Base-by-base conservation (phyloP, 2,329 filamentous ascomycete genomes). In the Apiospora malaysiana region DNA sequence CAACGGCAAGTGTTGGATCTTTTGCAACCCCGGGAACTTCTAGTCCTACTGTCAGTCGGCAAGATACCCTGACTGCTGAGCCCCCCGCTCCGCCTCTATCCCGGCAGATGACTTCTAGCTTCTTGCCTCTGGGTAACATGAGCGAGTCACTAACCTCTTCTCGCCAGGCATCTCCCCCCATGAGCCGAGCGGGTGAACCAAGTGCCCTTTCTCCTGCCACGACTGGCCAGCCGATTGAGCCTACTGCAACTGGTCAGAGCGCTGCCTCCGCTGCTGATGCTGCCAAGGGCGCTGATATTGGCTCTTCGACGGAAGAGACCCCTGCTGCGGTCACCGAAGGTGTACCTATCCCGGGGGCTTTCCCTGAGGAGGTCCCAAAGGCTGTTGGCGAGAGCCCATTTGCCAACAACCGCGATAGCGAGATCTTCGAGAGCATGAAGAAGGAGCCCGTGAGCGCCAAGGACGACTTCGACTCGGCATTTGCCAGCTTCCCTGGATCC, bases 391-490 rank as follows among this genome's bases (percentile, higher is more conserved):
- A 75, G n/a, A 74, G 75, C 25, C 74, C 76, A 47, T 78, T 78
- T 71, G 76, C 73, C 56, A 72, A 72, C 70, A 78, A 76, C 74
- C 74, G 76, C 70, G 77, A 78, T 73, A 81, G 76, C 45, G 88
- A 89, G 74, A 85, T 88, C 8, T 91, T 91, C 71, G 82, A 81
- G 7, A 82, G 83, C 40, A 80, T 86, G 72, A 80, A 79, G 72
- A 80, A 79, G 72, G 86, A 88, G 70, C 83, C 88, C 71, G 85
- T 84, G 69, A 90, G 89, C 81, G 89, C 90, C 51, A 94, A 94
- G 82, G 91, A 93, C 68, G 94, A 96, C 76, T 96, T 97, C 75
- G 94, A 97, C 78, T 91, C 91, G 72, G 94, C 94, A 1, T 97
- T 97, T 83, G 93, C 92, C 59, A 91, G 91, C 70, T 95, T 96